A percentile compares a stretch with the other conserved stretches of the same genome.
Conservation (phyloP, 352 stramenopile genomes). For the Thalassiosira exigua region DNA sequence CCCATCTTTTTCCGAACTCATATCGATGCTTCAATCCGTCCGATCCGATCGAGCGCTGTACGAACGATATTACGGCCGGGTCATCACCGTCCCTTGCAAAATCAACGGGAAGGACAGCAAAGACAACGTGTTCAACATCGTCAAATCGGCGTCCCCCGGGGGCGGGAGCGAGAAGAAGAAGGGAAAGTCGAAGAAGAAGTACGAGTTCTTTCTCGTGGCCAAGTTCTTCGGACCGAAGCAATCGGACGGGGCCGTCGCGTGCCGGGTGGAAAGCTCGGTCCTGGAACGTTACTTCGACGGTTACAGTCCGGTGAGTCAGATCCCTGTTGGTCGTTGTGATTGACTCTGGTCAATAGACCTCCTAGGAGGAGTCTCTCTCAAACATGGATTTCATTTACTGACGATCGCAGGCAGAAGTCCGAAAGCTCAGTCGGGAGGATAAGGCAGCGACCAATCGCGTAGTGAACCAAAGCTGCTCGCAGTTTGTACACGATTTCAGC, state of each 20-base stretch:
- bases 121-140: conserved; percentile 51
- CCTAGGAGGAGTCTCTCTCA: too few species aligned
- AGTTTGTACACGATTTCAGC: too few species aligned
- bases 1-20: conserved; percentile 60
- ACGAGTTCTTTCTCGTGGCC: conserved; percentile 49
- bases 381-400: too few species aligned
- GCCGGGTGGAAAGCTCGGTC: conserved; percentile 44
- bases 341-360: too few species aligned
- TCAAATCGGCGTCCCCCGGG: conserved; percentile 23
- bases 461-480: too few species aligned
- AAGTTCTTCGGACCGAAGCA: conserved; percentile 43
- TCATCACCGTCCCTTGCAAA: conserved; percentile 59
- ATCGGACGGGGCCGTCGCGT: conserved; percentile 48
- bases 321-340: too few species aligned
- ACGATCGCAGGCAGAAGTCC: too few species aligned
- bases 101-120: conserved; percentile 18
- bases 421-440: too few species aligned
- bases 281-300: conserved; percentile 44
- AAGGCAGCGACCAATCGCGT: too few species aligned
- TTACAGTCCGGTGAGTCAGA: conserved; percentile 23
- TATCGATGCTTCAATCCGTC: conserved; percentile 38
- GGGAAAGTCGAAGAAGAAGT: conserved; percentile 42
- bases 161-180: conserved; percentile 44
- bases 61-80: conserved; percentile 55
- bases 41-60: conserved; percentile 52